Evolutionary conservation across 1,139 yeast genomes (phyloP).

Genomic region (Blastobotrys malaysiensis): DNA sequence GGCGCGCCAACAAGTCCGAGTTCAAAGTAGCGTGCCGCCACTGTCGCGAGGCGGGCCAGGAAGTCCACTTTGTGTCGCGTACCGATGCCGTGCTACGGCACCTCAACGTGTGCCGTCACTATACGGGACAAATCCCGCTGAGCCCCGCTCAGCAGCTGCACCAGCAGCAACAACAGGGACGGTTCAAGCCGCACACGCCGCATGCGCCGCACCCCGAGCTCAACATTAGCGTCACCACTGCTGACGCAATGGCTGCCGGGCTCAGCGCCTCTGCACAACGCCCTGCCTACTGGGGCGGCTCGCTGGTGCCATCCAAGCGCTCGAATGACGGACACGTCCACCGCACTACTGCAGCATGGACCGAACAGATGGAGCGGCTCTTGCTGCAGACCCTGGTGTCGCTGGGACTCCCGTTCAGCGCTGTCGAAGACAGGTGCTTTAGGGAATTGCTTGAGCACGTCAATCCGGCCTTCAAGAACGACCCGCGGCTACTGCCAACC

Average conservation of each 20-base stretch:
- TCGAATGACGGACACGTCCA: too few species aligned
- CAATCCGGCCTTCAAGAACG: slow-evolving; percentile 5
- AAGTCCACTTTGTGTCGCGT: slow-evolving; percentile 12
- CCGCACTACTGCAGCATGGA: slow-evolving; percentile 6
- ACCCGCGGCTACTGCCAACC: slow-evolving; percentile 10
- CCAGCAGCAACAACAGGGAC: slow-evolving; percentile 2
- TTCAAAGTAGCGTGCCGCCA: slow-evolving; percentile 14
- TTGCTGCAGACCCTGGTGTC: slow-evolving; percentile 10
- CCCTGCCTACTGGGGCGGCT: neutral
- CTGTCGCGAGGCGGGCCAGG: slow-evolving; percentile 12
- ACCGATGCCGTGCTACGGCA: slow-evolving; percentile 14
- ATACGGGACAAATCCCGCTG: slow-evolving; percentile 13
- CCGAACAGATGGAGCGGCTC: slow-evolving; percentile 10
- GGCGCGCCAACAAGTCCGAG: slow-evolving; percentile 14
- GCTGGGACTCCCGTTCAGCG: slow-evolving; percentile 7
- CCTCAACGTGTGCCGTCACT: slow-evolving; percentile 8
- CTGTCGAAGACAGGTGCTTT: slow-evolving; percentile 10
- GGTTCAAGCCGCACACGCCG: neutral
- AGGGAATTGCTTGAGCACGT: slow-evolving; percentile 9
- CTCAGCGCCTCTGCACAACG: neutral
- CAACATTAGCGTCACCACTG: neutral
- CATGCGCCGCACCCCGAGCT: neutral
- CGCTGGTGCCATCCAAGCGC: neutral
- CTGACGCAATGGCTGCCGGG: neutral
- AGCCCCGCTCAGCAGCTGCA: slow-evolving; percentile 5